phyloP scores from a whole-genome alignment of 768 basidiomycete genomes.

The Suillus sp. region DNA sequence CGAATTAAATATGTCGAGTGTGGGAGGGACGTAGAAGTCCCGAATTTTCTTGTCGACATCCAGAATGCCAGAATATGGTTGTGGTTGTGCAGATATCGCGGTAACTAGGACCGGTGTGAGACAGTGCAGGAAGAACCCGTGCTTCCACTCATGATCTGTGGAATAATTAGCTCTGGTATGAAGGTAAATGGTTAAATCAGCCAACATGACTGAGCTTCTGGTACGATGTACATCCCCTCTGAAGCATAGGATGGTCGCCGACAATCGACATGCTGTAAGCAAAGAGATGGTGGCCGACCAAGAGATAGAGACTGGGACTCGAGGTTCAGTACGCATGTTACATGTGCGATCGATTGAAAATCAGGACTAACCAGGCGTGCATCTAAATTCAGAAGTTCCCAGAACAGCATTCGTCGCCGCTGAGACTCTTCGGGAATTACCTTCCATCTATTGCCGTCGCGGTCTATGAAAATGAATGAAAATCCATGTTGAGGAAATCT shows the following conservation, averaged over 20 bases:
- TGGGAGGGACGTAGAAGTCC: constrained; percentile 53
- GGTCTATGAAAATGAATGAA: constrained; percentile 48
- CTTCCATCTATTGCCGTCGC: constrained; percentile 63
- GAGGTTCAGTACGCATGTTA: constrained; percentile 17
- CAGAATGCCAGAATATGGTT: constrained; percentile 53
- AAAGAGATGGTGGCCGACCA: constrained; percentile 71
- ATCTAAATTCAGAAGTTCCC: constrained; percentile 75
- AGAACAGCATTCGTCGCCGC: constrained; percentile 67
- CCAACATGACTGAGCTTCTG: constrained; percentile 33
- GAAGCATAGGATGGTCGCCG: constrained; percentile 39
- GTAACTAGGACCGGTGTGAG: constrained; percentile 63
- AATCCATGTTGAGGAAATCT: constrained; percentile 14
- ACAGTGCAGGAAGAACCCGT: constrained; percentile 63
- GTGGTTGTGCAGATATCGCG: constrained; percentile 53
- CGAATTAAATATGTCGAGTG: constrained; percentile 46
- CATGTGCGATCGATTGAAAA: constrained; percentile 13
- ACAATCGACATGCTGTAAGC: constrained; percentile 66
- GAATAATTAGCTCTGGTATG: constrained; percentile 14
- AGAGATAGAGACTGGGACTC: constrained; percentile 60
- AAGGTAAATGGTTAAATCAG: constrained; percentile 14
- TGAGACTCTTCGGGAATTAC: constrained; percentile 74
- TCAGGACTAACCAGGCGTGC: constrained; percentile 56
- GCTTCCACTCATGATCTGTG: constrained; percentile 73
- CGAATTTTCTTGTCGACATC: constrained; percentile 56
- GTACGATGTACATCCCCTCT: constrained; percentile 33